Conservation (phyloP, 306 rosid genomes). For the Castanopsis chinensis region DNA sequence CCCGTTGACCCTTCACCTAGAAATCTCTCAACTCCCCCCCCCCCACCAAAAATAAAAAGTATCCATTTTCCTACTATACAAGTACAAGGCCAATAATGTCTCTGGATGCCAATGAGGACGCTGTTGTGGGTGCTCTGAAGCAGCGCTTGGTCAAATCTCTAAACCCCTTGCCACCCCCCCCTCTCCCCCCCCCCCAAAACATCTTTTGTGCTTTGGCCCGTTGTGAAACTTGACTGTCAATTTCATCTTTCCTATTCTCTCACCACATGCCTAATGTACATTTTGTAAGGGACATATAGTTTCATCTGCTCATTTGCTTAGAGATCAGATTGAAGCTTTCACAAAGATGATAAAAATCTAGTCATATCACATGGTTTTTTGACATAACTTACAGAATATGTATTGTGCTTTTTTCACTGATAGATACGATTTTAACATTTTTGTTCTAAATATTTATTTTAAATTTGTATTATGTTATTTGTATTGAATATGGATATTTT, state of each 20-base stretch:
- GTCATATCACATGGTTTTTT: neutral
- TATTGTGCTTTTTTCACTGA: neutral
- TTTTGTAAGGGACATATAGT: neutral
- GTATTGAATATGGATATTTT: too few species aligned
- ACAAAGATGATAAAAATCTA: neutral
- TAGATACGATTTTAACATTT: neutral
- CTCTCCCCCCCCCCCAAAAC: neutral
- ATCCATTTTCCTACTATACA: neutral
- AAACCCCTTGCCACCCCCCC: too few species aligned
- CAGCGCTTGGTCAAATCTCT: constrained; percentile 74
- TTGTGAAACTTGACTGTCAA: neutral
- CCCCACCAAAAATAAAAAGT: too few species aligned
- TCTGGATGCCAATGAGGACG: constrained; percentile 97
- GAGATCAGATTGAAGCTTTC: neutral
- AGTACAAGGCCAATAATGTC: constrained; percentile 91
- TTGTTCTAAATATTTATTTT: neutral
- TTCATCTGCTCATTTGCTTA: neutral
- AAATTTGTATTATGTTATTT: too few species aligned
- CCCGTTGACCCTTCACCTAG: too few species aligned
- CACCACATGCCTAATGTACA: neutral
- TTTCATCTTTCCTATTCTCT: neutral
- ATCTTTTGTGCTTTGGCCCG: neutral
- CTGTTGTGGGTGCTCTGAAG: constrained; percentile 83
- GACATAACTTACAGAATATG: neutral
- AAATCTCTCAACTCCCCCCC: too few species aligned